Conservation (phyloP, 2,329 filamentous ascomycete genomes). For the Microascus cirrosus region DNA sequence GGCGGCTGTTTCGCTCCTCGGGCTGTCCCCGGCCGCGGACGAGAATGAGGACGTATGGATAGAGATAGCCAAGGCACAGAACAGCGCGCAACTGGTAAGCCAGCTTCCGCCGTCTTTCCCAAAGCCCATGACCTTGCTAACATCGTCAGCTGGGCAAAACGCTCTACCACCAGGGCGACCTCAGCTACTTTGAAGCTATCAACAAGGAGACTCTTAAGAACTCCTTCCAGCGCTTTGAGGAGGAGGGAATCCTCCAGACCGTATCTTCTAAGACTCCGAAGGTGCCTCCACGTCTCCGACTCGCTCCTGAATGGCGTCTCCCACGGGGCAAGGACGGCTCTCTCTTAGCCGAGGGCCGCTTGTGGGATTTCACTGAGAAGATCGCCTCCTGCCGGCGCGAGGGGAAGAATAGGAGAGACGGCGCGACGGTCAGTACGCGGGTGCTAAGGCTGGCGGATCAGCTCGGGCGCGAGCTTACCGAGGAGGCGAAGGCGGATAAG, state of each 20-base stretch:
- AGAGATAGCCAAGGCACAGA: conserved; percentile 64
- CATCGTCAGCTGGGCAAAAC: conserved; percentile 71
- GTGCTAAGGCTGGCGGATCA: conserved; percentile 69
- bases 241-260: conserved; percentile 78
- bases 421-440: conserved; percentile 72
- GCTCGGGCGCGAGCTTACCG: conserved; percentile 61
- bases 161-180: conserved; percentile 90
- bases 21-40: conserved; percentile 60
- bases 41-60: conserved; percentile 60
- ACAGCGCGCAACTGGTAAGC: conserved; percentile 67
- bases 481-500: conserved; percentile 32
- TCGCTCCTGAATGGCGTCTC: conserved; percentile 67
- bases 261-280: conserved; percentile 58
- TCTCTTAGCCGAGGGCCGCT: conserved; percentile 57
- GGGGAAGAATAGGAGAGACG: conserved; percentile 93
- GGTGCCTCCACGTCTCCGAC: conserved; percentile 48
- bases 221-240: conserved; percentile 75
- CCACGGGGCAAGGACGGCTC: conserved; percentile 46
- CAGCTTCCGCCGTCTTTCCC: neutral
- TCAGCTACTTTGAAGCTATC: conserved; percentile 95
- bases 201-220: conserved; percentile 98
- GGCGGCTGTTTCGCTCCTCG: conserved; percentile 77
- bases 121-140: neutral
- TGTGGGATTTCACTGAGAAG: conserved; percentile 88
- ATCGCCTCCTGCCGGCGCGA: conserved; percentile 77